Evolutionary conservation across 192 early-diverging fungal genomes (phyloP), one percentile per base, ranked within the genome.

Genomic region (Umbelopsis sp.): DNA sequence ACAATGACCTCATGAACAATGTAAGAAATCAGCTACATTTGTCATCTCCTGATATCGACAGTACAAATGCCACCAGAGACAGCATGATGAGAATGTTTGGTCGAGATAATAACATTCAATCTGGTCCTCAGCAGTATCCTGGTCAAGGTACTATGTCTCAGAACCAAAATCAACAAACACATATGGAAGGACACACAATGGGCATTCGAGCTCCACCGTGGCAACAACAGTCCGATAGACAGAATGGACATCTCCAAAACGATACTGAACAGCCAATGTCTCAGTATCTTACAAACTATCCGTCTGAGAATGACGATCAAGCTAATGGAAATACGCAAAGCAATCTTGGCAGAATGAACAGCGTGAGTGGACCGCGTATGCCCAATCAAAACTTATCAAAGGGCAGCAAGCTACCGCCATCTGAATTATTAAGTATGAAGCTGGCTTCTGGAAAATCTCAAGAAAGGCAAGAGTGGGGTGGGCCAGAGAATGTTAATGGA

Each of bases 191-290:
- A 17, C 65, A 73, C 26, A 69, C 34, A 21, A 29, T 45, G 24
- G 73, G 68, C 32, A 69, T 69, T 50, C 66, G 73, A 0, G 41
- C 73, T 32, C 73, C 73, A 31, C 73, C 73, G 29, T 74, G 66
- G 68, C 73, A 74, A 59, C 69, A 71, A 71, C 25, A 71, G 32
- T 45, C 47, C 47, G 38, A 52, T 54, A 38, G 38, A 31, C 29
- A 14, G 29, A 47, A 71, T 6, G 22, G n/a, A 5, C 32, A n/a
- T 43, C 49, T 22, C 36, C 26, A 32, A 9, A 41, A 26, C 24
- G 31, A 31, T 62, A 4, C 26, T n/a, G 56, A 62, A 20, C 56
- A 36, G 3, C 56, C 56, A 3, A 62, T 62, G 56, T 62, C 56
- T 29, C 56, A 62, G 29, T 62, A 62, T 62, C 17, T 62, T 10